Base-by-base conservation (phyloP, 192 early-diverging fungal genomes). In the Backusella sp. region DNA sequence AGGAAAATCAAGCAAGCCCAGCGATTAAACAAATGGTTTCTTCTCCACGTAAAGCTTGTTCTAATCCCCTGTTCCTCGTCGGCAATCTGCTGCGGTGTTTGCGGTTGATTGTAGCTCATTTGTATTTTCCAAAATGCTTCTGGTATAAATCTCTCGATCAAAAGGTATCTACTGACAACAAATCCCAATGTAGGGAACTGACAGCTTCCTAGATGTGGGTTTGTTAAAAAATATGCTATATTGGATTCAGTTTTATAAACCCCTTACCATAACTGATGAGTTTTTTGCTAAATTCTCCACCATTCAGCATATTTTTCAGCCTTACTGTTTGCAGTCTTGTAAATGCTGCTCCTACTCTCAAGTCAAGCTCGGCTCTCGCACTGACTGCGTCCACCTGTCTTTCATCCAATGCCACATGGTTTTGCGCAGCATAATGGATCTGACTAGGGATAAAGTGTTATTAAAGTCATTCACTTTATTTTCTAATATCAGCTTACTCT, bases 141-240 rank as follows among this genome's bases (percentile, higher is more conserved):
- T n/a, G 93, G 86, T 1, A 92, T 85, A 86, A 99, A 99, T 30
- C 84, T 84, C 62, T 94, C 86, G 6, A 90, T 87, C 68, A 90
- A 87, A 52, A 88, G 77, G 76, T 89, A 98, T 72, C 92, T 90
- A 69, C 96, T 94, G 7, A 99, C 97, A 6, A 99, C 91, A 82
- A 99, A 99, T 0, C 97, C 98, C 14, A 99, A 74, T 0, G 97
- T 98, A 3, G 97, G 97, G 62, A 99, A 97, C 82, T 99, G 98
- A 80, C 98, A 99, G 12, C 94, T 88, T 6, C 96, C 93, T 32
- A 32, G 3, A 32, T 32, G 32, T n/a, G n/a, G n/a, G n/a, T n/a
- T n/a, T n/a, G n/a, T n/a, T n/a, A n/a, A n/a, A n/a, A n/a, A n/a
- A n/a, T n/a, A n/a, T n/a, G n/a, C n/a, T n/a, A 28, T 28, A 28